Evolutionary conservation across 2,329 filamentous ascomycete species (phyloP), one percentile per base, ranked within the genome.

Genomic region (Cryphonectria japonica): DNA sequence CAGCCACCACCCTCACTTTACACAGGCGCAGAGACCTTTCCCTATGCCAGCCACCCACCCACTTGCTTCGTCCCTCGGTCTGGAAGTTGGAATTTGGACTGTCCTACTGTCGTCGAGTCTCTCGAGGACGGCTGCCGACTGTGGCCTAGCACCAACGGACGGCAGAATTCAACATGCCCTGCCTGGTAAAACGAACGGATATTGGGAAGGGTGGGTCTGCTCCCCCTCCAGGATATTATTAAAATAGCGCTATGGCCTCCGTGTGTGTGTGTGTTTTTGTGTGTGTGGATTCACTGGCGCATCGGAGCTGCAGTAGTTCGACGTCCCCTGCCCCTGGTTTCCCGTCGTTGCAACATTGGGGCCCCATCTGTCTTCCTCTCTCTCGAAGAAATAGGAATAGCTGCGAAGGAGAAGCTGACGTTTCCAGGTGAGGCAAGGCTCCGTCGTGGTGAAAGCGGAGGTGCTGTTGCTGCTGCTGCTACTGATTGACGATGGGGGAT

Each of bases 231-330:
- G 22, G 46, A 50, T 50, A 50, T 50, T 50, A 50, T 50, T 50
- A 50, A n/a, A 50, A 50, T 50, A 50, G 46, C 46, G 46, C 46
- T 19, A 50, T 50, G 46, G 19, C 46, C 22, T n/a, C 19, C 19
- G 43, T 22, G 43, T 46, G 43, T 22, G 19, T 34, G 43, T 22
- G 19, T 34, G 34, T 34, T 34, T 39, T 2, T n/a, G 46, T 50
- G 43, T 50, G 43, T 50, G 43, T 50, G 46, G 46, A 50, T 50
- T 50, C 16, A 22, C 46, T 50, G 46, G 46, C 22, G 46, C 46
- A 50, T 50, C 46, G 46, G 46, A 29, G 52, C n/a, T 57, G 26
- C 52, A 57, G 52, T 59, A 59, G 54, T 59, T 59, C 54, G 54
- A 59, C 26, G 26, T 19, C 54, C 54, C 26, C 26, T 32, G 29